phyloP scores from a whole-genome alignment of 768 basidiomycete genomes.

The Tephrocybe sp. region DNA sequence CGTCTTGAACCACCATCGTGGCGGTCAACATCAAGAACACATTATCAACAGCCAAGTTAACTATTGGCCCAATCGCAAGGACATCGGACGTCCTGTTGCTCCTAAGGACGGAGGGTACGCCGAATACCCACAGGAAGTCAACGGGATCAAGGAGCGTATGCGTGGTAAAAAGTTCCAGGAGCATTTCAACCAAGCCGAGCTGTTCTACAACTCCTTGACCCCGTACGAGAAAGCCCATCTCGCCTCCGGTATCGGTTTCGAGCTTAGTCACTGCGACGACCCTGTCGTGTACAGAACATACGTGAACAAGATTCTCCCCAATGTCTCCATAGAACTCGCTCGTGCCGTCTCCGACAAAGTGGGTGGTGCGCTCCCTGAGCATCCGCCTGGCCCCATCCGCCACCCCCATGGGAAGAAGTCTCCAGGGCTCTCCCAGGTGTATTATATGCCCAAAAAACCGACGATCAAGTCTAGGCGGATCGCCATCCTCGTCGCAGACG shows the following conservation, averaged over 20 bases:
- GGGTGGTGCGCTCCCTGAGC: constrained; percentile 54
- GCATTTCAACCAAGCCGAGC: constrained; percentile 68
- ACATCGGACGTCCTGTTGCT: constrained; percentile 44
- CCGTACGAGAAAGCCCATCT: constrained; percentile 71
- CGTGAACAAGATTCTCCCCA: constrained; percentile 56
- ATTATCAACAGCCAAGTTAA: constrained; percentile 62
- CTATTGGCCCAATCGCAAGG: constrained; percentile 81
- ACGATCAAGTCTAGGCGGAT: constrained; percentile 68
- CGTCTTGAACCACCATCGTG: constrained; percentile 66
- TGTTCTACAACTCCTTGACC: constrained; percentile 83
- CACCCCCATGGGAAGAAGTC: constrained; percentile 58
- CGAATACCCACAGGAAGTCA: constrained; percentile 51
- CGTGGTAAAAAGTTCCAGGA: constrained; percentile 77
- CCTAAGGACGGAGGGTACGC: constrained; percentile 52
- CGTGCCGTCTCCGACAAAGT: constrained; percentile 64
- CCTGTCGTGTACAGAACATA: constrained; percentile 65
- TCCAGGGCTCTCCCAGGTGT: constrained; percentile 55
- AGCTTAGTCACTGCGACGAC: constrained; percentile 83
- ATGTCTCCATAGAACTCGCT: constrained; percentile 75
- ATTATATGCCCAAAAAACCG: constrained; percentile 51
- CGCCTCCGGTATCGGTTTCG: constrained; percentile 70
- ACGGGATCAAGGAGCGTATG: constrained; percentile 55
- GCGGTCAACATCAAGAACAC: constrained; percentile 53
- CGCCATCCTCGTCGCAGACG: constrained; percentile 74
- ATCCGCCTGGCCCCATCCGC: constrained; percentile 31